Base-by-base conservation (phyloP, 306 rosid genomes). In the Pyrus bretschneideri region DNA sequence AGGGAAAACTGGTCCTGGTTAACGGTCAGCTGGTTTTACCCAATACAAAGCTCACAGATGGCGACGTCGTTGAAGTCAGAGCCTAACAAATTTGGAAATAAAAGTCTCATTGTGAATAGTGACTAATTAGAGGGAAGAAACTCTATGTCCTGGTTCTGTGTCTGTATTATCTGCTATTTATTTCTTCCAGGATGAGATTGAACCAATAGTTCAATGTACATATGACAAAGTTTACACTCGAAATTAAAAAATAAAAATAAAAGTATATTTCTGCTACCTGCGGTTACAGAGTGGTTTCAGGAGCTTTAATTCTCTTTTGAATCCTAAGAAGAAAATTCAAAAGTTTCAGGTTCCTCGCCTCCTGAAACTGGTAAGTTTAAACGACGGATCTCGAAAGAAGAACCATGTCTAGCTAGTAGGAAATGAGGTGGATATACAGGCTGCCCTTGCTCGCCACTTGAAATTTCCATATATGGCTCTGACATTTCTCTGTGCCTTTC, bases 21-120 rank as follows among this genome's bases (percentile, higher is more conserved):
- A 90, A 94, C 77, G 97, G 97, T 67, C 95, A 90, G 59, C 83
- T 84, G 38, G 95, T 88, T 44, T 82, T 90, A 73, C 98, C 97
- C 65, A 75, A 80, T 80, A 94, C 98, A 17, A 83, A 87, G 83
- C 93, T 94, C 82, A 89, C 81, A 85, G 97, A 94, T 78, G 98
- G 98, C 15, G 98, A 92, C 71, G 95, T 94, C n/a, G 88, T 94
- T 30, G 98, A 92, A 87, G 93, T 94, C 21, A 90, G 93, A 81
- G 68, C 87, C 82, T 90, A 84, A 85, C 74, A 83, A 80, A 66
- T 57, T 72, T 19, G 30, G n/a, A 33, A 29, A 38, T 7, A 7
- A 38, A 55, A 45, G 60, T 57, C 12, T 42, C 2, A 42, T 23
- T 35, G 23, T 25, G 63, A 18, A 12, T 67, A 51, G 63, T 15